Conservation (phyloP, 2,329 filamentous ascomycete genomes). For the Hypoxylon sp. region DNA sequence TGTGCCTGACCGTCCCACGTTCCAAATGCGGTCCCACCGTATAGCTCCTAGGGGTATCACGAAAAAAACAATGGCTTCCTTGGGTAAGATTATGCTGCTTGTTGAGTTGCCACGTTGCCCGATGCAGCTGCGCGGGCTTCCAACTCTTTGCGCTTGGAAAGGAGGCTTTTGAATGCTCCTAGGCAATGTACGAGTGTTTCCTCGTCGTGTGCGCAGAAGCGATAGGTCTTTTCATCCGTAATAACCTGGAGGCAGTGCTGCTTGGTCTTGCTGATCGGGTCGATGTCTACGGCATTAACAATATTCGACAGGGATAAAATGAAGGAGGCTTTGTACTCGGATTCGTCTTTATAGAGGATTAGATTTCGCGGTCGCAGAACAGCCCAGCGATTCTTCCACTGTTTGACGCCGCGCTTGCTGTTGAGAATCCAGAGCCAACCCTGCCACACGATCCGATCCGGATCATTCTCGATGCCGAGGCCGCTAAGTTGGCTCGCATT, state of each 20-base stretch:
- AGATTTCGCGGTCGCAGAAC: slow-evolving; percentile 89
- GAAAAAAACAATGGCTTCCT: slow-evolving; percentile 32
- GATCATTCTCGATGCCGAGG: slow-evolving; percentile 72
- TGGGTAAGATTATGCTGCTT: slow-evolving; percentile 19
- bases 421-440: slow-evolving; percentile 90
- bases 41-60: slow-evolving; percentile 44
- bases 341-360: slow-evolving; percentile 92
- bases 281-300: slow-evolving; percentile 92
- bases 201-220: slow-evolving; percentile 84
- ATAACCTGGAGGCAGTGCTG: slow-evolving; percentile 92
- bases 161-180: slow-evolving; percentile 89
- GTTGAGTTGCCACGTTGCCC: slow-evolving; percentile 37
- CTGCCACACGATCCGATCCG: slow-evolving; percentile 93
- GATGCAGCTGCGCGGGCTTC: slow-evolving; percentile 64
- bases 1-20: slow-evolving; percentile 37
- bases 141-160: slow-evolving; percentile 77
- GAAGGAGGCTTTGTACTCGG: slow-evolving; percentile 88
- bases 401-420: slow-evolving; percentile 83
- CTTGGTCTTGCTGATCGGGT: slow-evolving; percentile 88
- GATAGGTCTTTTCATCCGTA: slow-evolving; percentile 87
- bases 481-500: slow-evolving; percentile 76
- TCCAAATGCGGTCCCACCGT: slow-evolving; percentile 34
- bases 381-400: slow-evolving; percentile 96
- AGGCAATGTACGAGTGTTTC: slow-evolving; percentile 87
- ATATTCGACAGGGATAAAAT: slow-evolving; percentile 84